Evolutionary conservation across 2,329 filamentous ascomycete genomes (phyloP).

Genomic region (Dothiorella sarmentorum): DNA sequence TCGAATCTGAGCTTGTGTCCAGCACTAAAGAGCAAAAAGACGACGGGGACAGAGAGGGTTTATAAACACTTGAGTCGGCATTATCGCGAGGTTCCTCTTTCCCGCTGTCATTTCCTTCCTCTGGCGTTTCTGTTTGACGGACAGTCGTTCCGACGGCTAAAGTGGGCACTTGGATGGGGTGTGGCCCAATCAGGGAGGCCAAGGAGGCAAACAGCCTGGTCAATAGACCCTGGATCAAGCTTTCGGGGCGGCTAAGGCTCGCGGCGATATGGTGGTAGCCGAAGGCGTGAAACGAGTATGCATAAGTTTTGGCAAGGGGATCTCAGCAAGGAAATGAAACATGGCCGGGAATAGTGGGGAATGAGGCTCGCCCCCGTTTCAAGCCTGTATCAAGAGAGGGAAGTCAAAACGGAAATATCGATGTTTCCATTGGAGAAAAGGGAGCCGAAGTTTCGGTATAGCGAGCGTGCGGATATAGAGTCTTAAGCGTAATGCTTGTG

Average conservation of each 20-base stretch:
- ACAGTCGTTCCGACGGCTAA: slow-evolving; percentile 11
- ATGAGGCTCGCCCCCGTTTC: not conserved
- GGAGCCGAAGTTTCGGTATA: slow-evolving; percentile 6
- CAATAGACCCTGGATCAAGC: not conserved
- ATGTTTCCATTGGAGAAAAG: not conserved
- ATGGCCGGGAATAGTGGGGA: not conserved
- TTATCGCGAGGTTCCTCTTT: not conserved
- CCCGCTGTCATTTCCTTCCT: slow-evolving; percentile 3
- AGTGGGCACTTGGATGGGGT: not conserved
- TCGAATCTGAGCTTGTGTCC: slow-evolving; percentile 6
- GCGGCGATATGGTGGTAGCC: not conserved
- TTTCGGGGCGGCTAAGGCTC: not conserved
- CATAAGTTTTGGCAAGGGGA: slow-evolving; percentile 9
- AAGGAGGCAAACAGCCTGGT: not conserved
- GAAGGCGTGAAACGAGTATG: slow-evolving; percentile 3
- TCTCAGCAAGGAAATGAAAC: slow-evolving; percentile 5
- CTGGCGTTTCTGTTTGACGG: not conserved
- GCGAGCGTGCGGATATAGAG: not conserved
- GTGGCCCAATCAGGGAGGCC: not conserved
- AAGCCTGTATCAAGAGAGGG: not conserved
- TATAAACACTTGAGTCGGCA: not conserved
- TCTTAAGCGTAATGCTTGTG: not conserved
- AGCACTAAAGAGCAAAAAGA: not conserved
- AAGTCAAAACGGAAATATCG: not conserved
- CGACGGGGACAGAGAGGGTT: not conserved